phyloP scores from a whole-genome alignment of 2,329 filamentous ascomycete species.

The Biscogniauxia marginata region DNA sequence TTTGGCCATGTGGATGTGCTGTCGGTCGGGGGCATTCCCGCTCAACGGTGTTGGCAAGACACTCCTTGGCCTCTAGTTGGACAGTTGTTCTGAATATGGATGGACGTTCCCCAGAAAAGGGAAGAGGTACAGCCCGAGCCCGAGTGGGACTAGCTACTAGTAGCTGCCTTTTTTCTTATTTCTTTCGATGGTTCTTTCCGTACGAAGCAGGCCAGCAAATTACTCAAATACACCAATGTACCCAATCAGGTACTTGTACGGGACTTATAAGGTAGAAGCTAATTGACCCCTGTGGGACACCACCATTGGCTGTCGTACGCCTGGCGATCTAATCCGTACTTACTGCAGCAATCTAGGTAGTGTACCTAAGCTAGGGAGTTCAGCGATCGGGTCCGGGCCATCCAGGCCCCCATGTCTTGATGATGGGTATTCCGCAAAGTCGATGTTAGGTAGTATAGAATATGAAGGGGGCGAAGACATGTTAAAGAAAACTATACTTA shows the following conservation, averaged over 20 bases:
- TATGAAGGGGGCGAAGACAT: neutral
- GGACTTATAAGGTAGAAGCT: neutral
- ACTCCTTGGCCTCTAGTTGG: neutral
- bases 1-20: neutral
- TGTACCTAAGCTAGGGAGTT: neutral
- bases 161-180: too few relatives aligned
- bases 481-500: neutral
- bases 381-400: neutral
- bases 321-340: neutral
- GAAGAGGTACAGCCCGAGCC: neutral
- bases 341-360: neutral
- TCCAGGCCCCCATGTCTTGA: neutral
- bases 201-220: too few relatives aligned
- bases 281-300: slow-evolving; percentile 14
- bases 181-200: too few relatives aligned
- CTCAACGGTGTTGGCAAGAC: neutral
- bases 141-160: too few relatives aligned
- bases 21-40: neutral
- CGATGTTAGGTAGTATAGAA: neutral
- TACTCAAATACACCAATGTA: neutral
- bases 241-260: neutral
- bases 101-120: neutral
- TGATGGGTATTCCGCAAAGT: neutral
- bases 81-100: neutral
- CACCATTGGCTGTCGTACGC: slow-evolving; percentile 21